Evolutionary conservation across 2,329 filamentous ascomycete genomes (phyloP), one percentile per base, ranked within the genome.

Genomic region (Septoria linicola): DNA sequence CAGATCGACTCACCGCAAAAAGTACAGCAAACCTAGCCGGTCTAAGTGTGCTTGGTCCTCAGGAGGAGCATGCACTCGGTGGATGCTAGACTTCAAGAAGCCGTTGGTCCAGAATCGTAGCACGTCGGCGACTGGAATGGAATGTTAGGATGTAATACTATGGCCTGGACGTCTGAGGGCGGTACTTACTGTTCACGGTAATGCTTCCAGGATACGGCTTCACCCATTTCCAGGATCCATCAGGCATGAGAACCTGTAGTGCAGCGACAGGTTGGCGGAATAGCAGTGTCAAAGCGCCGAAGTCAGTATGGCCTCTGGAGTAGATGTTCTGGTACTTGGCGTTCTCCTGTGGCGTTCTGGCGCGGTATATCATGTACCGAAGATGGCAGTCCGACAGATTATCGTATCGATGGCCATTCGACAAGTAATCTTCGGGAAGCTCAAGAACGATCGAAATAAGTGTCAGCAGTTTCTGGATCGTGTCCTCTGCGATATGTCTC

Each of bases 371-470:
- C 64, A 66, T 66, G 35, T 65, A 65, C 19, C 62, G 51, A 3
- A 65, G 42, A 41, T 66, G 64, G 43, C 62, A 63, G 31, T 65
- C 62, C 1, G 54, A 59, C 21, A 78, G 73, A n/a, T 75, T 71
- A 1, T 82, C 74, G 63, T 83, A 85, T 13, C 71, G 72, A 63
- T 85, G 82, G 6, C 79, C 69, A 14, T 74, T 70, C 55, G 80
- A 72, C 27, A 85, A 70, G 49, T 77, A 73, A 2, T 82, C 75
- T 60, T 85, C 81, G 0, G 80, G 79, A 0, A 86, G 70, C 59
- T 85, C 75, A 0, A 85, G 73, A 0, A 84, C 72, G 30, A 83
- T 75, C 4, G 82, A 82, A 45, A 85, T 81, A 1, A 85, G 75
- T 0, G 76, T 75, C 8, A 84, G 74, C 0, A 86, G 71, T 20